These are phyloP conservation scores for Penicillium nordicum DNA, from an alignment of 2,329 filamentous ascomycete species.

Conservation along the genomic window DNA sequence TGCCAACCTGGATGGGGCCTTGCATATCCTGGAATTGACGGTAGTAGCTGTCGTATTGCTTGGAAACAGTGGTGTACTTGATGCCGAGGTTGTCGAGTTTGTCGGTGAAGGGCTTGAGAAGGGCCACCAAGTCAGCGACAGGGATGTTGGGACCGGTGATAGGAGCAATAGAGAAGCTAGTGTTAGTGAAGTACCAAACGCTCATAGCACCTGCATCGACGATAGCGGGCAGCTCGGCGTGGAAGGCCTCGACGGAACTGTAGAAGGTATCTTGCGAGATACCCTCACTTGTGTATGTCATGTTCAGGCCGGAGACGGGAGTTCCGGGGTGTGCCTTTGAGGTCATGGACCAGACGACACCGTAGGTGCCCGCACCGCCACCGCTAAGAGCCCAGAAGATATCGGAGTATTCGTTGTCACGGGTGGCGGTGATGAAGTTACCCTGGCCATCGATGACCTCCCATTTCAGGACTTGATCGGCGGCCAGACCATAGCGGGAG, in stretches of 20 bases:
- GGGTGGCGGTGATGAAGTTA: conserved; percentile 16
- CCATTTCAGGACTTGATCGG: conserved; percentile 57
- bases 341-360: conserved; percentile 55
- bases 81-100: conserved; percentile 39
- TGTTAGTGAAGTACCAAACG: conserved; percentile 52
- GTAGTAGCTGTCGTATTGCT: conserved; percentile 33
- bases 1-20: conserved; percentile 36
- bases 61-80: conserved; percentile 28
- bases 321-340: conserved; percentile 49
- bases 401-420: conserved; percentile 16
- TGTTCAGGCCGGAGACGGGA: conserved; percentile 43
- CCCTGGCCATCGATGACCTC: conserved; percentile 52
- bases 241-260: conserved; percentile 47
- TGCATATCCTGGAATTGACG: conserved; percentile 33
- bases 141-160: conserved; percentile 50
- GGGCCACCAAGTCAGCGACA: conserved; percentile 40
- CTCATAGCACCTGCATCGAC: conserved; percentile 51
- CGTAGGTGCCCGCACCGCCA: conserved; percentile 53
- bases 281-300: conserved; percentile 40
- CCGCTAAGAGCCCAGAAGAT: conserved; percentile 23
- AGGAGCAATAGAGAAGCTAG: conserved; percentile 47
- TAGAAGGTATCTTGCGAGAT: conserved; percentile 49
- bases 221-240: conserved; percentile 48
- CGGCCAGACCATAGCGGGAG: conserved; percentile 56
- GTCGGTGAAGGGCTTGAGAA: conserved; percentile 48